Evolutionary conservation across 345 rosid species (phyloP), one percentile per base, ranked within the genome.

Genomic region (Gynandropsis gynandra): DNA sequence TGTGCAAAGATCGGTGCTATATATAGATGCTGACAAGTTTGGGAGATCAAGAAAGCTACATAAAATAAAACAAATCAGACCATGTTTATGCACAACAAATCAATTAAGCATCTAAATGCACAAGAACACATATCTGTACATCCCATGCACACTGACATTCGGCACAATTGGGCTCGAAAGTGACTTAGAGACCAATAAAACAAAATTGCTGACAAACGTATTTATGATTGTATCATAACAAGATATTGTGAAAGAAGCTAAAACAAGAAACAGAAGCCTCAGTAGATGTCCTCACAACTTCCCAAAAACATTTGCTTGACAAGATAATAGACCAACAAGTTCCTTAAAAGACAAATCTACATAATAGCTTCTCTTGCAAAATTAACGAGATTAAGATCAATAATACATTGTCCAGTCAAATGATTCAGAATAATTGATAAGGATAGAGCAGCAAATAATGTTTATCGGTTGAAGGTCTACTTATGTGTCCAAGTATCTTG

Each of bases 21-120:
- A 87, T 67, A 92, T 87, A 42, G 98, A 75, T 15, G 98, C 72
- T 16, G 88, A 82, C 52, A 92, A 58, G 74, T 77, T 79, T 67
- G 98, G 97, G 42, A 92, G 96, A 71, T 87, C 97, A 36, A 87
- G 61, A 67, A 82, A 92, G 61, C 98, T 92, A 83, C 80, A 75
- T 41, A 41, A 44, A 61, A 65, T 43, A 55, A 48, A 64, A 59
- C 8, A 65, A 36, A 12, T n/a, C n/a, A 52, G 51, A 44, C 5
- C 37, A 16, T 17, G 7, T 24, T 24, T 24, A 2, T 2, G 29
- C 29, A 38, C 47, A n/a, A 33, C 45, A 32, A 20, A 50, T 8
- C 16, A 31, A 20, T 49, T 35, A 36, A 52, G 21, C 31, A 32
- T 41, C 47, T 15, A 43, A 43, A 3, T 18, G 12, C 21, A 43